These are phyloP conservation scores for Agroathelia rolfsii DNA, from an alignment of 1,284 basidiomycete genomes.

Conservation along the genomic window DNA sequence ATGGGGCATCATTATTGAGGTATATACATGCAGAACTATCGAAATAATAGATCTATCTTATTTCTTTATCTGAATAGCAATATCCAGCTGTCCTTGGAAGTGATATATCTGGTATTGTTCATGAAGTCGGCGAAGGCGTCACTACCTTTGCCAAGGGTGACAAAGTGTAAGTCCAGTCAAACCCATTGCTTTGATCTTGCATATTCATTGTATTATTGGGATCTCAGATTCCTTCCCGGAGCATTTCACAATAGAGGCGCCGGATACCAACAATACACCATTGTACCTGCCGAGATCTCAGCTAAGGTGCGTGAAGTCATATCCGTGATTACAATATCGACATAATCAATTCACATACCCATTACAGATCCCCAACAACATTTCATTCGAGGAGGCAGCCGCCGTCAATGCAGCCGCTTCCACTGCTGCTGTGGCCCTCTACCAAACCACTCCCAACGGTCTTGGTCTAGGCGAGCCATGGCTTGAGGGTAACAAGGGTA, in stretches of 20 bases:
- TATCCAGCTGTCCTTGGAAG: conserved; percentile 31
- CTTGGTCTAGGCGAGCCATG: conserved; percentile 22
- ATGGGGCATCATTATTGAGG: conserved; percentile 14
- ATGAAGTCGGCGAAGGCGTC: conserved; percentile 28
- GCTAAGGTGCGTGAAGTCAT: conserved; percentile 13
- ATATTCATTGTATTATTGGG: background rate
- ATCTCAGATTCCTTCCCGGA: conserved; percentile 14
- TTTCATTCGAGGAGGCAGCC: conserved; percentile 24
- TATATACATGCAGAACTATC: background rate
- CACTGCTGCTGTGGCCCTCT: conserved; percentile 30
- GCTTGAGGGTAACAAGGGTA: conserved; percentile 21
- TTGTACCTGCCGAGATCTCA: conserved; percentile 13
- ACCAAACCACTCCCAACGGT: conserved; percentile 20
- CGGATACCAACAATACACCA: conserved; percentile 19
- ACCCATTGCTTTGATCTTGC: no score
- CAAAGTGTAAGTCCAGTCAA: conserved; percentile 21
- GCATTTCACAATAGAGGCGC: conserved; percentile 9
- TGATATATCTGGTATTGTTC: conserved; percentile 38
- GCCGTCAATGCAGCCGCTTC: conserved; percentile 30
- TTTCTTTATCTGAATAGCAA: conserved; percentile 1
- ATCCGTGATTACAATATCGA: background rate
- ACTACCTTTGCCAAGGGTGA: conserved; percentile 27
- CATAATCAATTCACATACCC: background rate
- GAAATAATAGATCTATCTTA: background rate
- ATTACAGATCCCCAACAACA: conserved; percentile 18